Conservation (phyloP, 345 rosid genomes). For the Lepidium didymum region DNA sequence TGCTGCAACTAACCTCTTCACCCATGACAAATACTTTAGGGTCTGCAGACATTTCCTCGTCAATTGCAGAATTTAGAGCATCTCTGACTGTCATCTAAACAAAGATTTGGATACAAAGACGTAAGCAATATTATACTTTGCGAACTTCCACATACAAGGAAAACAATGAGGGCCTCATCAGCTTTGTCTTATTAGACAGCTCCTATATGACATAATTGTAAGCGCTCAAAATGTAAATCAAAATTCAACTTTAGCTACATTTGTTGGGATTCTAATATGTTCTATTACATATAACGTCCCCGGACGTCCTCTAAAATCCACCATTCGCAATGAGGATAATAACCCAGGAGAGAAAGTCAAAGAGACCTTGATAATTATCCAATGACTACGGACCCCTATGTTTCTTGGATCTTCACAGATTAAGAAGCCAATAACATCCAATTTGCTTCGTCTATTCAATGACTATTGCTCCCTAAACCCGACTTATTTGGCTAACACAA, state of each 20-base stretch:
- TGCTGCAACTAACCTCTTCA: slow-evolving; percentile 60
- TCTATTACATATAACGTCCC: neutral
- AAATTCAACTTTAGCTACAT: neutral
- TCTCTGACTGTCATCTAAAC: slow-evolving; percentile 74
- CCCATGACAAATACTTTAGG: slow-evolving; percentile 87
- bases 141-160: neutral
- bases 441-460: neutral
- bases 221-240: neutral
- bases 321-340: neutral
- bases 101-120: neutral
- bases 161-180: neutral
- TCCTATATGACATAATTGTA: neutral
- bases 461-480: neutral
- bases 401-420: neutral
- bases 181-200: neutral
- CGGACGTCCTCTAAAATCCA: neutral
- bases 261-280: neutral
- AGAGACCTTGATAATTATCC: neutral
- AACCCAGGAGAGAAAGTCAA: neutral
- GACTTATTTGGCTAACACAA: neutral
- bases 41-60: slow-evolving; percentile 96
- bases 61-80: slow-evolving; percentile 79
- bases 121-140: neutral
- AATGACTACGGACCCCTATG: neutral
- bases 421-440: neutral